Conservation (phyloP, 441 rosid species). For the Pelargonium cotyledonis region DNA sequence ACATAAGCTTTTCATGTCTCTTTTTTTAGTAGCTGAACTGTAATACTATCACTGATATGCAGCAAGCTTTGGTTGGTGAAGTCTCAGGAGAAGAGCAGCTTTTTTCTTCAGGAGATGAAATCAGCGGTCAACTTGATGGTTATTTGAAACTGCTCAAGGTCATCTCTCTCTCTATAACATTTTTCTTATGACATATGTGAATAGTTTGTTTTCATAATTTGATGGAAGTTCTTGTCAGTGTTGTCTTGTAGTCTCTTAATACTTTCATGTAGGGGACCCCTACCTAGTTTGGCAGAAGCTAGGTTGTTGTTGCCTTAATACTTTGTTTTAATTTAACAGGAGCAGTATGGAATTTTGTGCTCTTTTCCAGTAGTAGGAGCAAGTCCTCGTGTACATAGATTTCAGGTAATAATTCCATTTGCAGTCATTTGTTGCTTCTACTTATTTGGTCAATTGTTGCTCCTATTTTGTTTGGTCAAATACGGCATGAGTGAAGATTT, state of each 20-base stretch:
- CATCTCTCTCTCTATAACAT: constrained; percentile 15
- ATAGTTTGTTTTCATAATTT: not conserved
- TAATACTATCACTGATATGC: constrained; percentile 7
- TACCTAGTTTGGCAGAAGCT: too few species aligned
- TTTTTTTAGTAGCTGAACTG: not conserved
- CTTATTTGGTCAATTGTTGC: not conserved
- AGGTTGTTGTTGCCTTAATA: not conserved
- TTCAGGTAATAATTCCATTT: constrained; percentile 48
- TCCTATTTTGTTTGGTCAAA: not conserved
- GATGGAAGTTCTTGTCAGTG: not conserved
- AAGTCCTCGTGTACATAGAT: constrained; percentile 57
- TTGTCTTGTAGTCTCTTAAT: not conserved
- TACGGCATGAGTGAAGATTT: not conserved
- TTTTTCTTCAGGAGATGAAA: constrained; percentile 44
- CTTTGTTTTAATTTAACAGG: constrained; percentile 41
- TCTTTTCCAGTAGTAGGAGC: constrained; percentile 44
- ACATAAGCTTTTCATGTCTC: not conserved
- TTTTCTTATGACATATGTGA: not conserved
- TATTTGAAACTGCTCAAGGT: constrained; percentile 74
- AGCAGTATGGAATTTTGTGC: constrained; percentile 54
- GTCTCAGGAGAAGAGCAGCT: constrained; percentile 28
- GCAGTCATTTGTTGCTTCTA: not conserved
- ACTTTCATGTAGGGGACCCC: not conserved
- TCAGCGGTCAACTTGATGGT: constrained; percentile 56
- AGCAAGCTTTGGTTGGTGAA: constrained; percentile 31